phyloP scores from a whole-genome alignment of 192 early-diverging fungal species.

The Phycomyces nitens region DNA sequence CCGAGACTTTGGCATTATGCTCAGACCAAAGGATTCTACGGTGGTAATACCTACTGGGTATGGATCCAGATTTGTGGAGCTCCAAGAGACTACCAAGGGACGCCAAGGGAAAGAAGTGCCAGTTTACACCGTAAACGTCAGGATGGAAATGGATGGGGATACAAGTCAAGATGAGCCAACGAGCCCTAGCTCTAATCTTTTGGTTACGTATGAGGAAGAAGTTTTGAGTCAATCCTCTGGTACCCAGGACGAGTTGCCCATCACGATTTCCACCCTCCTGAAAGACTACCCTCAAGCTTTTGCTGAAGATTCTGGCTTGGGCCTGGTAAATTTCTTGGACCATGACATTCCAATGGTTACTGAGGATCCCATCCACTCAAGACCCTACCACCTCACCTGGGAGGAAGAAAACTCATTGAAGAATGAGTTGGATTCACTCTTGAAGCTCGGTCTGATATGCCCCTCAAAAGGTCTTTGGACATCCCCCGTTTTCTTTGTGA shows the following conservation, averaged over 20 bases:
- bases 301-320: background rate
- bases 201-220: too few species aligned
- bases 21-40: background rate
- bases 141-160: too few species aligned
- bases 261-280: background rate
- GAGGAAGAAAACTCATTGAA: background rate
- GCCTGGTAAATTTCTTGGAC: background rate
- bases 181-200: too few species aligned
- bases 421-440: background rate
- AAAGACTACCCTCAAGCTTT: too few species aligned
- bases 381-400: background rate
- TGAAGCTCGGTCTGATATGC: background rate
- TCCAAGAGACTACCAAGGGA: background rate
- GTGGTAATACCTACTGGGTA: background rate
- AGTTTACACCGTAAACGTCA: background rate
- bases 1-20: background rate
- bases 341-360: background rate
- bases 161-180: too few species aligned
- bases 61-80: background rate
- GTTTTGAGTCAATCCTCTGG: background rate
- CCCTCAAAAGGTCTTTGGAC: background rate
- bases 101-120: background rate
- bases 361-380: background rate
- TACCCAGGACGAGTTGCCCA: too few species aligned
- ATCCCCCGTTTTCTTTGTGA: slow-evolving; percentile 36